Evolutionary conservation across 768 basidiomycete species (phyloP).

Genomic region (Amanita rubescens): DNA sequence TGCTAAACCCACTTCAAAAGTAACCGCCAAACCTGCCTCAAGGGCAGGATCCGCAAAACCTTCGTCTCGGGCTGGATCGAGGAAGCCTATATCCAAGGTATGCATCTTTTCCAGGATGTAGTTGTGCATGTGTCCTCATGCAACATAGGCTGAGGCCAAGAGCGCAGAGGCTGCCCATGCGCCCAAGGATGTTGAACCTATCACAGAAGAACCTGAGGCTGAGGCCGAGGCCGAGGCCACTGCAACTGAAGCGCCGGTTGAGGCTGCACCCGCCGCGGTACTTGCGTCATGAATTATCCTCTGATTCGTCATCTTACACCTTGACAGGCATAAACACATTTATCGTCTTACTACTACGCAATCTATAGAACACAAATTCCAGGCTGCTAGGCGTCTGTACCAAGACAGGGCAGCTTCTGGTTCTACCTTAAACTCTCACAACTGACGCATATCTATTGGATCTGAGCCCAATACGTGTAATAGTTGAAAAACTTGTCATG

Average conservation of each 20-base stretch:
- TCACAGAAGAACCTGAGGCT: conserved; percentile 48
- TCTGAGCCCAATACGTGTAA: conserved; percentile 6
- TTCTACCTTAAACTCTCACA: conserved; percentile 1
- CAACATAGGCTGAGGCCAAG: conserved; percentile 29
- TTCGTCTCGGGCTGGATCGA: conserved; percentile 38
- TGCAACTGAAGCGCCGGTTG: conserved; percentile 7
- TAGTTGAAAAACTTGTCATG: conserved; percentile 15
- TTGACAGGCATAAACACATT: neutral
- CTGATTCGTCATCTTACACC: neutral
- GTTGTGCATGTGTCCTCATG: conserved; percentile 12
- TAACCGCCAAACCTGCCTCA: conserved; percentile 35
- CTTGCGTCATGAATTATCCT: neutral
- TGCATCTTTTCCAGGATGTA: conserved; percentile 12
- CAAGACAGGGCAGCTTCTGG: neutral
- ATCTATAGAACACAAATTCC: neutral
- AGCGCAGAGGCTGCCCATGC: conserved; percentile 30
- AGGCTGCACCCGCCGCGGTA: conserved; percentile 8
- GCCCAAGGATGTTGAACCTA: conserved; percentile 35
- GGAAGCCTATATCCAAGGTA: conserved; percentile 62
- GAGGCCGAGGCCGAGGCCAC: conserved; percentile 30
- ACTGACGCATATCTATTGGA: conserved; percentile 6
- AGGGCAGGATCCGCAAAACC: conserved; percentile 32
- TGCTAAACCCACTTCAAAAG: conserved; percentile 36
- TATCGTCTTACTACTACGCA: neutral
- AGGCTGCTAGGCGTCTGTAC: neutral